Base-by-base conservation (phyloP, 2,329 filamentous ascomycete species). In the Epichloe bromicola region DNA sequence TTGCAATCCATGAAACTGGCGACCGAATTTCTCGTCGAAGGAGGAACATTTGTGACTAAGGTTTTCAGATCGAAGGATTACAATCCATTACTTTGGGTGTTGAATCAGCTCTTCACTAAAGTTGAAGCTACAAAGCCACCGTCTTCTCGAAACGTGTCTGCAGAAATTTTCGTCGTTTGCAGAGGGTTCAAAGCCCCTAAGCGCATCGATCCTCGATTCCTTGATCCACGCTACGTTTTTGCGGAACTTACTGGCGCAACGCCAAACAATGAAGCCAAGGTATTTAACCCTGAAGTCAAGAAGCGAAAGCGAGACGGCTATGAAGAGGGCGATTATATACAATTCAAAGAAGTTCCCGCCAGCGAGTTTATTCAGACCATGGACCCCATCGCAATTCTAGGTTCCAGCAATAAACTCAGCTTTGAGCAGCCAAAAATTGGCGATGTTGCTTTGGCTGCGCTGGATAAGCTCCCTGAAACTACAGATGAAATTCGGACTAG, bases 131-230 rank as follows among this genome's bases (percentile, higher is more conserved):
- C 93, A 5, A 98, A 98, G 68, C 93, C 93, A 3, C 93, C 93
- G 0, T 95, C 89, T 0, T 95, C 88, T 8, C 79, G 93, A 73
- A 96, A 95, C 62, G 91, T 98, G 49, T 96, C 89, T 7, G 93
- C 93, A 57, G 93, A 98, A 74, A 97, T 97, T 40, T 98, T 98
- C 73, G 91, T 97, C 56, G 93, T 98, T 36, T 97, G 91, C 70
- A 82, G 85, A 58, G 93, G 91, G 19, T 98, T 82, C 75, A 97
- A 96, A 70, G 91, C 91, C 0, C 93, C 93, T 3, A 97, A 96
- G 70, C 79, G 82, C 56, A 80, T 98, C 53, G 93, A 98, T 62
- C 89, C 91, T 10, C 87, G 87, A 58, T 94, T 98, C 65, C 74
- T 98, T 49, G 93, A 98, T 62, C 82, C 93, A 5, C 82, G 82